phyloP scores from a whole-genome alignment of 768 basidiomycete genomes.

The Coprinopsis strossmayeri region DNA sequence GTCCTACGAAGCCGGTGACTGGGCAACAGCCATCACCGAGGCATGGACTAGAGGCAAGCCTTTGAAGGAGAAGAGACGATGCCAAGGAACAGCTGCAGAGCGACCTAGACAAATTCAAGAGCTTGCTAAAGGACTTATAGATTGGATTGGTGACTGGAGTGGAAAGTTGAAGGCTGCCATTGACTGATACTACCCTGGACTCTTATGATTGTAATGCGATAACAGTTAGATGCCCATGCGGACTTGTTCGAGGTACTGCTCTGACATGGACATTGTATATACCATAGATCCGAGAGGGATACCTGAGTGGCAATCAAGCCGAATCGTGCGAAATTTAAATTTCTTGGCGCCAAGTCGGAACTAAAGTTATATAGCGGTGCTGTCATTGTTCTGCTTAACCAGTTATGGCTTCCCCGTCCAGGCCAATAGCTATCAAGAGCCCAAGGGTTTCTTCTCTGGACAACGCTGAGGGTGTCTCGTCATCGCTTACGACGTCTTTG shows the following conservation, averaged over 20 bases:
- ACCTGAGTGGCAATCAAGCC: neutral
- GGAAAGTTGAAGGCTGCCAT: neutral
- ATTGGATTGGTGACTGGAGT: slow-evolving; percentile 36
- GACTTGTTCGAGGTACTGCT: no score
- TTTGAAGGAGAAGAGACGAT: slow-evolving; percentile 41
- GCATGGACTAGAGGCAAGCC: slow-evolving; percentile 49
- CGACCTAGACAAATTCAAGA: slow-evolving; percentile 32
- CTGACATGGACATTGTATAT: no score
- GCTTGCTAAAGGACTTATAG: slow-evolving; percentile 42
- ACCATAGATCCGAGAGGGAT: no score
- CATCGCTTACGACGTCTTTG: slow-evolving; percentile 27
- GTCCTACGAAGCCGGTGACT: slow-evolving; percentile 67
- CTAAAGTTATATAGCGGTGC: no score
- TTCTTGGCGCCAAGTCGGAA: no score
- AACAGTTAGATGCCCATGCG: no score
- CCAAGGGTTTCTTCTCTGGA: slow-evolving; percentile 19
- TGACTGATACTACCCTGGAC: no score
- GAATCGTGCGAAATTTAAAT: neutral
- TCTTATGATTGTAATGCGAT: no score
- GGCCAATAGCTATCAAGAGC: slow-evolving; percentile 45
- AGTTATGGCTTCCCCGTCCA: slow-evolving; percentile 34
- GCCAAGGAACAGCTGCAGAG: slow-evolving; percentile 27
- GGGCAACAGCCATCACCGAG: slow-evolving; percentile 52
- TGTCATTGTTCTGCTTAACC: neutral
- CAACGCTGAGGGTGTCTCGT: slow-evolving; percentile 16